These are phyloP conservation scores for Papiliotrema nemorosa DNA, from an alignment of 1,284 basidiomycete species.

Conservation along the genomic window DNA sequence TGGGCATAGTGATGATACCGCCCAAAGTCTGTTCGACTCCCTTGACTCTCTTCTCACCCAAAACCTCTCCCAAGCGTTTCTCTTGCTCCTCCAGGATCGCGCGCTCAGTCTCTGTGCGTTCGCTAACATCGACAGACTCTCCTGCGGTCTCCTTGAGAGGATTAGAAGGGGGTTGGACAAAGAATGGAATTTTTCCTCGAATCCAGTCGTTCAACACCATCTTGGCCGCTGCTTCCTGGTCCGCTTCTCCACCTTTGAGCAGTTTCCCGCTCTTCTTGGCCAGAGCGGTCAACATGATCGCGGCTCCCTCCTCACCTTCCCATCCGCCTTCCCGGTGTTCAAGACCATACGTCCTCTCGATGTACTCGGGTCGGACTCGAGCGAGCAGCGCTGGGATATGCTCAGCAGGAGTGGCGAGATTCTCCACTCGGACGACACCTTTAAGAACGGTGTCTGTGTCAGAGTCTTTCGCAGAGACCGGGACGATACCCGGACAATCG, in stretches of 20 bases:
- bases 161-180: conserved; percentile 52
- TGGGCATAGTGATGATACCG: conserved; percentile 57
- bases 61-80: conserved; percentile 41
- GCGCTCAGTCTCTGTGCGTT: conserved; percentile 25
- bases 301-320: conserved; percentile 55
- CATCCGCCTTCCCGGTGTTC: conserved; percentile 56
- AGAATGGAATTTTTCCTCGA: conserved; percentile 67
- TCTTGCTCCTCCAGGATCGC: conserved; percentile 44
- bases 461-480: conserved; percentile 82
- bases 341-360: conserved; percentile 84
- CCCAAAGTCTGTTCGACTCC: conserved; percentile 58
- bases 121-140: background rate
- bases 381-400: conserved; percentile 85
- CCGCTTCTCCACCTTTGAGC: conserved; percentile 91
- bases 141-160: conserved; percentile 42
- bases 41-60: conserved; percentile 52
- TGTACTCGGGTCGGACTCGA: conserved; percentile 88
- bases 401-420: conserved; percentile 87
- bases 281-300: conserved; percentile 77
- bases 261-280: conserved; percentile 89
- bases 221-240: conserved; percentile 87
- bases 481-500: conserved; percentile 98
- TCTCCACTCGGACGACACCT: conserved; percentile 95
- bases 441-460: conserved; percentile 93
- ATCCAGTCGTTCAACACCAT: conserved; percentile 98